A percentile compares a stretch with the other conserved stretches of the same genome.
Evolutionary conservation across 1,139 yeast genomes (phyloP).

Genomic region (Petasospora rhodanensis): DNA sequence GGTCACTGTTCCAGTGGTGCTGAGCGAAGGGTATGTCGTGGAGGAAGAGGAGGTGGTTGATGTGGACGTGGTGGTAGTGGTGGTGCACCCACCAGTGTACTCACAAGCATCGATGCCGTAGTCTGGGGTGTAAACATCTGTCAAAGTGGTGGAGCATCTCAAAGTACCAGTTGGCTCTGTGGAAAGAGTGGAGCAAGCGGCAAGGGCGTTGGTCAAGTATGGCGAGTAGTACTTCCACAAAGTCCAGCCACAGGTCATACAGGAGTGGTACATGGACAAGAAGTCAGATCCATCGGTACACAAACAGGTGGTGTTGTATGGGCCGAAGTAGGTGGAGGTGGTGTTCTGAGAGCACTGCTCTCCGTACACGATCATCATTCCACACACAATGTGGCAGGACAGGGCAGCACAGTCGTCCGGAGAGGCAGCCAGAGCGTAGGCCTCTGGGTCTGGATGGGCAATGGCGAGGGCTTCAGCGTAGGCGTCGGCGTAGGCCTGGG

Average conservation of each 20-base stretch:
- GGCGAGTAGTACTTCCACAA: constrained; percentile 25
- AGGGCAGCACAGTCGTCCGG: constrained; percentile 16
- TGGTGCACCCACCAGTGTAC: too few relatives aligned
- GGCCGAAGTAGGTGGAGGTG: constrained; percentile 15
- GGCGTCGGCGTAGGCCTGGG: constrained; percentile 12
- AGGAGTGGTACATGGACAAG: constrained; percentile 9
- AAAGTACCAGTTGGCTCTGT: constrained; percentile 26
- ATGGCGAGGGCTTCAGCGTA: constrained; percentile 14
- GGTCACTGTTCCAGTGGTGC: too few relatives aligned
- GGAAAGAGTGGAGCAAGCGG: constrained; percentile 17
- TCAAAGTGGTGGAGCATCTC: constrained; percentile 19
- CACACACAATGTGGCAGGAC: constrained; percentile 15
- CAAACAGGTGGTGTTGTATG: constrained; percentile 21
- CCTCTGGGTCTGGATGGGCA: constrained; percentile 14
- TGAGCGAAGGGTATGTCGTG: too few relatives aligned
- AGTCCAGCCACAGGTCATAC: constrained; percentile 30
- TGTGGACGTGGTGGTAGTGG: too few relatives aligned
- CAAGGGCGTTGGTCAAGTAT: constrained; percentile 4
- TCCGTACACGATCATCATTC: constrained; percentile 10
- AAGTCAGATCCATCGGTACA: constrained; percentile 1
- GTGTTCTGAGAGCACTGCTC: constrained; percentile 6
- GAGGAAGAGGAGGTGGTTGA: too few relatives aligned
- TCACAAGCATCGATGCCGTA: constrained; percentile 4
- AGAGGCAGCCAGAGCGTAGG: constrained; percentile 14
- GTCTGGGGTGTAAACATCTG: constrained; percentile 17